Conservation (phyloP, 495 filamentous ascomycete genomes). For the Neurospora sp. region DNA sequence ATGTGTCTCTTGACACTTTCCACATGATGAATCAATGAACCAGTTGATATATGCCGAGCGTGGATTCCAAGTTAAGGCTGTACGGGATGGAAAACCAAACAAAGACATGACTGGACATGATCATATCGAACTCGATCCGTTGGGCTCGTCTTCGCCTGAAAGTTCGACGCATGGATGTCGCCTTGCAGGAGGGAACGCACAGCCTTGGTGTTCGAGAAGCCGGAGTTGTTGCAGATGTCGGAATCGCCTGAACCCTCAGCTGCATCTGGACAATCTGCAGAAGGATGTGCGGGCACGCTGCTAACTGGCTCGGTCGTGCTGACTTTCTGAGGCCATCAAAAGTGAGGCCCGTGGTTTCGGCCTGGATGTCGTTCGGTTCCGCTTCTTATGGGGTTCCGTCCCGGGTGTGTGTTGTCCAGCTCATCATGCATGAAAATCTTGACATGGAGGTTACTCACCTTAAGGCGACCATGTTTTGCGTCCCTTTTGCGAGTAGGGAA, state of each 20-base stretch:
- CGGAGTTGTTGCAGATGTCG: neutral
- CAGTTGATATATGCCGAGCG: neutral
- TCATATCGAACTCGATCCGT: neutral
- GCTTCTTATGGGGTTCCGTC: neutral
- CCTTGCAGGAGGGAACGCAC: neutral
- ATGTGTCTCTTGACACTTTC: neutral
- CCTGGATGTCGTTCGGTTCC: neutral
- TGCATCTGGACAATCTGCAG: neutral
- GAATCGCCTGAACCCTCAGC: neutral
- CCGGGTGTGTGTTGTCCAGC: conserved; percentile 12
- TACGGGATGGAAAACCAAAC: neutral
- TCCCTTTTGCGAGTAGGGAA: neutral
- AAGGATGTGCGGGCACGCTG: neutral
- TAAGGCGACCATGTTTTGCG: conserved; percentile 26
- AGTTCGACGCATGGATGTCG: neutral
- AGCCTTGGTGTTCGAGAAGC: neutral
- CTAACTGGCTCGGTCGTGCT: neutral
- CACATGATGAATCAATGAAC: neutral
- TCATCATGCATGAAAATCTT: conserved; percentile 30
- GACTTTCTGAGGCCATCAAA: neutral
- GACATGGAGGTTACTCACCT: conserved; percentile 15
- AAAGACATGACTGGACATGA: neutral
- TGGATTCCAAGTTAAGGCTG: neutral
- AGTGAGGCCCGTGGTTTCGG: neutral
- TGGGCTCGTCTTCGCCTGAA: neutral